phyloP scores from a whole-genome alignment of 345 rosid species.

The Schrenkiella parvula region DNA sequence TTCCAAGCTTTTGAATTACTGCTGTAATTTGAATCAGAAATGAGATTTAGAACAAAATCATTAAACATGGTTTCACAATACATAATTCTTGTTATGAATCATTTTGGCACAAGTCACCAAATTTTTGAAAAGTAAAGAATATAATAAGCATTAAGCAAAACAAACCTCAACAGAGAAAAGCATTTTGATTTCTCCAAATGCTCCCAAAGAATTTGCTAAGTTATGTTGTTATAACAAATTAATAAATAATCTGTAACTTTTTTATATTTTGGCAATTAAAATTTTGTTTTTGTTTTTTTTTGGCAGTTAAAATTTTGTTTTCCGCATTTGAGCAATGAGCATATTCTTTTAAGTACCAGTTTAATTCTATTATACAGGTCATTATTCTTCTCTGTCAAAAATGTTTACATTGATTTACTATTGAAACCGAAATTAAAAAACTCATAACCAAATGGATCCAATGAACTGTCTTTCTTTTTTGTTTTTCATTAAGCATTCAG shows the following conservation, averaged over 20 bases:
- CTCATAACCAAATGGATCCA: not conserved
- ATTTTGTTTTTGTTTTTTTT: too few relatives aligned
- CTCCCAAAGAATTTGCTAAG: too few relatives aligned
- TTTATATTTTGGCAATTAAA: not conserved
- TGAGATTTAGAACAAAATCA: not conserved
- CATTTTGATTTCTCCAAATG: too few relatives aligned
- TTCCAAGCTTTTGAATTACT: not conserved
- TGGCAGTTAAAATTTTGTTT: not conserved
- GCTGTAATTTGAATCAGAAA: not conserved
- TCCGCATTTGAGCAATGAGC: not conserved
- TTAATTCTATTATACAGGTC: not conserved
- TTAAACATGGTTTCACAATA: not conserved
- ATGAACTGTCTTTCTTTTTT: not conserved
- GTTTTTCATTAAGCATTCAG: not conserved
- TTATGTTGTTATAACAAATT: not conserved
- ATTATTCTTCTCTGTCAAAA: not conserved
- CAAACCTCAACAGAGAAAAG: too few relatives aligned
- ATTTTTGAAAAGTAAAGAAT: too few relatives aligned
- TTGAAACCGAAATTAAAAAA: not conserved
- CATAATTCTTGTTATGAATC: not conserved
- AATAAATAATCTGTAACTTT: not conserved
- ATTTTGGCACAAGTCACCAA: not conserved
- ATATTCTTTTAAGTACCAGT: not conserved
- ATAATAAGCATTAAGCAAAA: too few relatives aligned
- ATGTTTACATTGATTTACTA: not conserved